Evolutionary conservation across 306 rosid genomes (phyloP).

Genomic region (Ceratonia siliqua): DNA sequence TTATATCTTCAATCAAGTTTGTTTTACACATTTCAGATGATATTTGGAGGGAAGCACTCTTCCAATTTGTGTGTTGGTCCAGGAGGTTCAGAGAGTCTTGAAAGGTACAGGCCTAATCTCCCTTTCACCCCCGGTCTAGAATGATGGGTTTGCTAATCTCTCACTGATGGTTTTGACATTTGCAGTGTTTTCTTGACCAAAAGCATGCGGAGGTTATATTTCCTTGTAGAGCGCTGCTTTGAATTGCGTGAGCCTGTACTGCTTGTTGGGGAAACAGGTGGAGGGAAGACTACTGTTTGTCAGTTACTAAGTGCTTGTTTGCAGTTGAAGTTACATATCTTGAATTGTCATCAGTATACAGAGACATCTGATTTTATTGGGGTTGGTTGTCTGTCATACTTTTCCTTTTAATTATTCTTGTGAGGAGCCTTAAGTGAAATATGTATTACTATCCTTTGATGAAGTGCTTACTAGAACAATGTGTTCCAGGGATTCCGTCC

Average conservation of each 20-base stretch:
- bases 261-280: conserved; percentile 97
- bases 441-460: neutral
- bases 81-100: conserved; percentile 40
- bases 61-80: conserved; percentile 37
- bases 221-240: conserved; percentile 83
- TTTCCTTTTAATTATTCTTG: conserved; percentile 8
- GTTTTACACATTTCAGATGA: conserved; percentile 41
- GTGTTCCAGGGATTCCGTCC: conserved; percentile 80
- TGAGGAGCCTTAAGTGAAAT: neutral
- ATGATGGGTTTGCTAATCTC: conserved; percentile 7
- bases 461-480: conserved; percentile 6
- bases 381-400: conserved; percentile 53
- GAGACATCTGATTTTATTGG: conserved; percentile 98
- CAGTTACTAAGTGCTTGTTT: conserved; percentile 72
- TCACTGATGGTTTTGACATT: conserved; percentile 26
- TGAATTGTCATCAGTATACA: conserved; percentile 93
- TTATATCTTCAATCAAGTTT: neutral
- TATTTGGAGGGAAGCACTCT: conserved; percentile 37
- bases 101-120: conserved; percentile 49
- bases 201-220: conserved; percentile 76
- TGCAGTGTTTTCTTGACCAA: conserved; percentile 69
- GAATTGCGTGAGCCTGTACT: conserved; percentile 79
- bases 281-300: conserved; percentile 97
- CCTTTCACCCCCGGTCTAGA: conserved; percentile 1
- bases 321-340: conserved; percentile 67